Conservation (phyloP, 225 moss, liverwort and hornwort species). For the Rhytidiadelphus loreus region DNA sequence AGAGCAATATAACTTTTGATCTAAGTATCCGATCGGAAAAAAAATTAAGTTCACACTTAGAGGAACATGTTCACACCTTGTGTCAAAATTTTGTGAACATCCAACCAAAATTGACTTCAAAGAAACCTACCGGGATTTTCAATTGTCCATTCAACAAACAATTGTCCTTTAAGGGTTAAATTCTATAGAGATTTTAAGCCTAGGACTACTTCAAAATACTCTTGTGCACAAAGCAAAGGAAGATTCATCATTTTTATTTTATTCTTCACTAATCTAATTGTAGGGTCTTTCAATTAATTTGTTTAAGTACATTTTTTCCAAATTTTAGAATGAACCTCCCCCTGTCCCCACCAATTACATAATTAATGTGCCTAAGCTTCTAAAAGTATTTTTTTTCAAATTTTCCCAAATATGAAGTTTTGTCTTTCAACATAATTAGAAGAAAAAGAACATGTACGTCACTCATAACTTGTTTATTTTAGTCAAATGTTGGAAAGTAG, state of each 20-base stretch:
- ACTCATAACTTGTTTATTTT: neutral
- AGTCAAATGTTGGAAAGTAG: no score
- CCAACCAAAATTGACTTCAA: no score
- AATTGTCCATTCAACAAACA: no score
- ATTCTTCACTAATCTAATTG: neutral
- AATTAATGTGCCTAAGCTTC: neutral
- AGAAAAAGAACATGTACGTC: neutral
- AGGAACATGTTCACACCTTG: no score
- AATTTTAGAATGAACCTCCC: neutral
- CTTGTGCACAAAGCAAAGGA: neutral
- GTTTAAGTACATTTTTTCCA: neutral
- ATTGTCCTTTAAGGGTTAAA: no score
- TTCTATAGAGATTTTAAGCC: neutral
- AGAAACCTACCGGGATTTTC: no score
- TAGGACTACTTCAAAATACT: neutral
- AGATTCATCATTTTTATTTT: neutral
- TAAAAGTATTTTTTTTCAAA: neutral
- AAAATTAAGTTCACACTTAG: no score
- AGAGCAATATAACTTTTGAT: no score
- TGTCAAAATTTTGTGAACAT: no score
- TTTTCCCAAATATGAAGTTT: neutral
- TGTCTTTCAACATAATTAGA: neutral
- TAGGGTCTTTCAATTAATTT: neutral
- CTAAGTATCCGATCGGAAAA: no score
- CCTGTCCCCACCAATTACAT: accelerated